Evolutionary conservation across 1,139 yeast species (phyloP), one percentile per base, ranked within the genome.

Genomic region (Zygosaccharomyces pseudobailii): DNA sequence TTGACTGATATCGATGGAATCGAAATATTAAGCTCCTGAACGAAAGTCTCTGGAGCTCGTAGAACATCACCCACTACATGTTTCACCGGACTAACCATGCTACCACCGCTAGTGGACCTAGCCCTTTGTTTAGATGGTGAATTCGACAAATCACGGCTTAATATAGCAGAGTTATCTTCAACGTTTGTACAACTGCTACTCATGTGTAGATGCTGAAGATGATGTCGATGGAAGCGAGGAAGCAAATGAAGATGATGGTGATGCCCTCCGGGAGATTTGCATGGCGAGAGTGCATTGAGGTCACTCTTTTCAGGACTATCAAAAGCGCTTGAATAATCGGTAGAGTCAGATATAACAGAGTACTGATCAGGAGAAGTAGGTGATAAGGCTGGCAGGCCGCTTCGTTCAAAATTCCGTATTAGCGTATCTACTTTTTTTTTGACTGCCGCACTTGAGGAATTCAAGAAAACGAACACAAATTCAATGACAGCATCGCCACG

Each of bases 391-490:
- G 41, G 49, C 6, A 46, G 34, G 8, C 55, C 60, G 6, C 27
- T 23, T 9, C 40, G 30, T 36, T 50, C 46, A 39, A 59, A 39
- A 23, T 45, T 39, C 6, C 45, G 33, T 9, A 60, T 40, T 31
- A 53, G 59, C 5, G 36, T 31, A n/a, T 49, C 38, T 8, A 62
- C 34, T 13, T 44, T 30, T 8, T 52, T 41, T 43, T 53, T 59
- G 32, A 60, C 33, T 2, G 52, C 52, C 13, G 67, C 62, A 3
- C 76, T 78, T 6, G 69, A 59, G 9, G 54, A 53, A 24, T 71
- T 70, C 59, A 87, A 83, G 56, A 87, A 84, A 56, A 87, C 77
- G 55, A 89, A 76, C 49, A 78, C 79, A 53, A 84, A 79, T 44
- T 82, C 87, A 57, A 86, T 90, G 42, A 79, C 58, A 0, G 82